Base-by-base conservation (phyloP, 306 rosid genomes). In the Neltuma alba region DNA sequence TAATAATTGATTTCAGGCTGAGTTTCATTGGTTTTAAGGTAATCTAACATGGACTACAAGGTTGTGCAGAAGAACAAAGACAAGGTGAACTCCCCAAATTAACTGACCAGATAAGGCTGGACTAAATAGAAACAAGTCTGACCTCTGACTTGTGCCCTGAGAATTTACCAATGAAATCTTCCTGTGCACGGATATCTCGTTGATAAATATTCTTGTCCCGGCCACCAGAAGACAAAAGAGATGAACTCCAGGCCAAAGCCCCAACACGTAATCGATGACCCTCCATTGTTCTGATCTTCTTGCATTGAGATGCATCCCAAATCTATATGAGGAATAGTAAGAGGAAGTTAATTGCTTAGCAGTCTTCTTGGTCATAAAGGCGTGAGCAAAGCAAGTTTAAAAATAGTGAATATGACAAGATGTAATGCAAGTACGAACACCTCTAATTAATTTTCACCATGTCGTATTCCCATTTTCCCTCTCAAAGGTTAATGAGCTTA, bases 91-190 rank as follows among this genome's bases (percentile, higher is more conserved):
- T 38, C 25, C 30, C 58, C 20, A 44, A 25, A 20, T 50, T 40
- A 57, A 23, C 21, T 62, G 52, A 74, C 70, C 27, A 75, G 63
- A 86, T 21, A 69, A 86, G 82, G 62, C 80, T 70, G 68, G 77
- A 71, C 37, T 62, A 33, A 33, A 76, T 8, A 73, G 16, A 83
- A 77, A 70, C 71, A 66, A 75, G 47, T 74, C 85, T 83, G 67
- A 95, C 98, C 99, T 95, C 99, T 84, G 99, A 95, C 67, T 93
- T 93, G 83, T 95, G 99, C 70, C 99, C 99, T 2, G 96, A 93
- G n/a, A 93, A 87, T 88, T 95, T 95, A 81, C 96, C 81, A 70
- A 93, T 93, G 77, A 89, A 95, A 82, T 93, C 98, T 57, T 93
- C 98, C 84, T 90, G 97, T 55, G 93, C 89, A 20, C 97, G 92